Evolutionary conservation across 73 alveolate genomes (phyloP).

Genomic region (Tetrahymena borealis): DNA sequence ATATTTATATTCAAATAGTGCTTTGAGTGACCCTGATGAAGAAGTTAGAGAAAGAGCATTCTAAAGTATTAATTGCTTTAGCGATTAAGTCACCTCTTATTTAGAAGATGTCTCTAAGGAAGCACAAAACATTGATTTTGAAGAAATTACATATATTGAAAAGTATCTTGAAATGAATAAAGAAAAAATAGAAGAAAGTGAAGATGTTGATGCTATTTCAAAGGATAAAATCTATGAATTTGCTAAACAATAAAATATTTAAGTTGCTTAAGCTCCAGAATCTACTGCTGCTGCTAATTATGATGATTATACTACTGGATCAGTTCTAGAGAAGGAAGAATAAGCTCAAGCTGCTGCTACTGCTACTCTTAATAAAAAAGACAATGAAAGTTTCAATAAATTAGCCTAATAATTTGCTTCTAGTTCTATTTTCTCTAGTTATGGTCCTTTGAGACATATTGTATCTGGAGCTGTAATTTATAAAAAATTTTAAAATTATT

Average conservation of each 20-base stretch:
- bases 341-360: constrained; percentile 8
- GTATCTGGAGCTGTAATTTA: not conserved
- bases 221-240: constrained; percentile 14
- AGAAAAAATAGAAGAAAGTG: constrained; percentile 3
- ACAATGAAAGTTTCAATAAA: constrained; percentile 9
- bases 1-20: not conserved
- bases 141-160: constrained; percentile 28
- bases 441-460: constrained; percentile 23
- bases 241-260: constrained; percentile 18
- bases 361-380: not conserved
- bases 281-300: not conserved
- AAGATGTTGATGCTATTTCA: not conserved
- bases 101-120: constrained; percentile 12
- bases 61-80: constrained; percentile 3
- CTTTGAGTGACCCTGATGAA: constrained; percentile 38
- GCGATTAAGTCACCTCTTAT: not conserved
- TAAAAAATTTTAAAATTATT: not conserved
- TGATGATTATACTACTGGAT: constrained; percentile 5
- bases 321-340: constrained; percentile 3
- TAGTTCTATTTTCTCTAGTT: constrained; percentile 8
- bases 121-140: not conserved
- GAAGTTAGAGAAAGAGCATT: constrained; percentile 39
- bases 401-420: constrained; percentile 3
- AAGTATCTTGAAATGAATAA: constrained; percentile 5
- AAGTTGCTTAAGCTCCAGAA: not conserved